These are phyloP conservation scores for Fusarium marasasianum DNA, from an alignment of 2,329 filamentous ascomycete species.

Conservation along the genomic window DNA sequence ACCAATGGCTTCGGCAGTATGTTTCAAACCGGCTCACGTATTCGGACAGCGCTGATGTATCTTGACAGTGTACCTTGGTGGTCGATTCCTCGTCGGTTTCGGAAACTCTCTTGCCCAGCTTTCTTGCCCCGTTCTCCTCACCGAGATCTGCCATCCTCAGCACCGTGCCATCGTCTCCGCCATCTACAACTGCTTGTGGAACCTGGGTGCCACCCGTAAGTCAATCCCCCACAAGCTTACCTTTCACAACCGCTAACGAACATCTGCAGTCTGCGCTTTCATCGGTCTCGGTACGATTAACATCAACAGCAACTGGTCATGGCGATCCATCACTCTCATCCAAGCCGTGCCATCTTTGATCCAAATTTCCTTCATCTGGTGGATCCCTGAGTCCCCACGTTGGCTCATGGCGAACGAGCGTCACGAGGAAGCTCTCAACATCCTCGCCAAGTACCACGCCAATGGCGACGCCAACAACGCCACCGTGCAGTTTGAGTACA, in stretches of 20 bases:
- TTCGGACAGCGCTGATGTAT: neutral
- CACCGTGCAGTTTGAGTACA: slow-evolving; percentile 72
- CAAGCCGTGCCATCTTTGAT: slow-evolving; percentile 69
- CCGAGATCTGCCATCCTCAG: slow-evolving; percentile 74
- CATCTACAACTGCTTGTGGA: slow-evolving; percentile 76
- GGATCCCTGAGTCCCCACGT: slow-evolving; percentile 72
- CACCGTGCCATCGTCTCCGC: slow-evolving; percentile 72
- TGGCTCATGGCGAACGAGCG: slow-evolving; percentile 72
- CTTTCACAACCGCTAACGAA: neutral
- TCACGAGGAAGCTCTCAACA: slow-evolving; percentile 67
- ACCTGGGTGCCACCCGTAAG: slow-evolving; percentile 59
- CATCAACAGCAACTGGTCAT: slow-evolving; percentile 70
- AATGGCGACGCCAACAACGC: slow-evolving; percentile 66
- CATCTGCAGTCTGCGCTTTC: slow-evolving; percentile 60
- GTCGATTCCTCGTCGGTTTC: slow-evolving; percentile 63
- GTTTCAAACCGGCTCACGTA: slow-evolving; percentile 16
- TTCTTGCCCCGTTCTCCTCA: slow-evolving; percentile 70
- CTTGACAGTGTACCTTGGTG: slow-evolving; percentile 50
- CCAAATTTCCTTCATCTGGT: slow-evolving; percentile 72
- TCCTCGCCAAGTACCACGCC: slow-evolving; percentile 71
- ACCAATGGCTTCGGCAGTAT: slow-evolving; percentile 54
- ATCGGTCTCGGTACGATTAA: slow-evolving; percentile 70
- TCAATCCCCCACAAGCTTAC: neutral
- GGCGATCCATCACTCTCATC: slow-evolving; percentile 72
- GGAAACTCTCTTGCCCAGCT: slow-evolving; percentile 72